Evolutionary conservation across 2,329 filamentous ascomycete species (phyloP), one percentile per base, ranked within the genome.

Genomic region (Aspergillus fischeri): DNA sequence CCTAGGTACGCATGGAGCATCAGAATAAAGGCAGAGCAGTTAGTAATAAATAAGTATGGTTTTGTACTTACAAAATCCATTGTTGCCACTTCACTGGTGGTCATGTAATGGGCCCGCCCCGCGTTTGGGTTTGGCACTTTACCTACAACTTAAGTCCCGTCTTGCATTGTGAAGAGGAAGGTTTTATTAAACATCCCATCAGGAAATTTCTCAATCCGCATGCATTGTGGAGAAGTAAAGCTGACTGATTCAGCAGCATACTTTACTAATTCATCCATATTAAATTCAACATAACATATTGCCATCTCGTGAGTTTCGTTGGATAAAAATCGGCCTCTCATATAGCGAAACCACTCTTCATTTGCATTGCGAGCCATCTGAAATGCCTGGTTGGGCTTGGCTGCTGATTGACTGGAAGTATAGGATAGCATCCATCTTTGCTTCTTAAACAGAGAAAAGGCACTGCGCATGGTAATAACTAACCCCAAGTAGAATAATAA

Each of bases 91-190:
- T 67, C 63, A 47, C 60, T 63, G 10, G 64, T 62, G 24, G 58
- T 60, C 1, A 59, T 65, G 27, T 55, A 60, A 21, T 60, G 53
- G 20, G 60, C 28, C 5, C 51, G 57, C 5, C 63, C 63, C 3
- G 65, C 62, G 21, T 63, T 65, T 3, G 59, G 64, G 45, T 65
- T 65, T 5, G 64, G 62, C 2, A 67, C 52, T 49, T 63, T 63
- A 14, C 53, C 62, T 45, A 67, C 52, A 14, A 67, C 58, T 41
- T 64, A 44, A 10, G 21, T n/a, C 4, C 60, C 62, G 8, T 67
- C 54, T 6, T 63, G 48, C 60, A 65, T 63, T 24, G 49, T 61
- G 3, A 67, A 55, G 6, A 62, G 57, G 11, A 67, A 63, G 0
- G 56, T 49, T 25, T 63, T 64, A 32, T 63, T 67, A 17, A 63